Base-by-base conservation (phyloP, 2,329 filamentous ascomycete species). In the Hymenoscyphus fraxineus region DNA sequence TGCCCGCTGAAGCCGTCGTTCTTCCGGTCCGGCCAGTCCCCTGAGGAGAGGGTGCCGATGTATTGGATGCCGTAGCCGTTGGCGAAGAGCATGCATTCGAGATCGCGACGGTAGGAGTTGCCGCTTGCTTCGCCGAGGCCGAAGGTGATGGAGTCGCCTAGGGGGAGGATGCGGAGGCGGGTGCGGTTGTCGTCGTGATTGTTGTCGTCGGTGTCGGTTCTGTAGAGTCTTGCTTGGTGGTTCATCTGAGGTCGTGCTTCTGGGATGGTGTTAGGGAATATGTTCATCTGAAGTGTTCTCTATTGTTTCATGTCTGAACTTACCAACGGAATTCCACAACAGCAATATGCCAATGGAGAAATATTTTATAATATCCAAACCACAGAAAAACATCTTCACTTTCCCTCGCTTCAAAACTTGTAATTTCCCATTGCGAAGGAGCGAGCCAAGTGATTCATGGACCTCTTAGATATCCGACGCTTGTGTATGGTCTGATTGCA, bases 51-150 rank as follows among this genome's bases (percentile, higher is more conserved):
- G 15, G 44, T 51, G 12, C 62, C 62, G 16, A 64, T 64, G 15
- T 56, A 58, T 27, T 62, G 19, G 1, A 64, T 41, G 4, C 35
- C 35, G 31, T 59, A 59, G 1, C 55, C 59, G 12, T 31, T 16
- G 1, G 27, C 39, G 39, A 58, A 58, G 2, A 61, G 55, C 16
- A 61, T 19, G 19, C 59, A 61, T 44, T 58, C 51, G 4, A 62
- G 41, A 16, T 62, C 59, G 13, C 41, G 22, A 1, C 59, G 63
- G 54, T 64, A 64, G 16, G 51, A 47, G 22, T 62, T 64, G 0
- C 31, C 40, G 44, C 12, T 32, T 51, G 55, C 15, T 9, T 62
- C 60, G 3, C 10, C 9, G 31, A n/a, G 60, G 7, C 57, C 62
- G 9, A 19, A n/a, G 6, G 44, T 64, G 6, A 59, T 60, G 3